These are phyloP conservation scores for Piper betle DNA, from an alignment of 164 flowering plant genomes.

Conservation along the genomic window DNA sequence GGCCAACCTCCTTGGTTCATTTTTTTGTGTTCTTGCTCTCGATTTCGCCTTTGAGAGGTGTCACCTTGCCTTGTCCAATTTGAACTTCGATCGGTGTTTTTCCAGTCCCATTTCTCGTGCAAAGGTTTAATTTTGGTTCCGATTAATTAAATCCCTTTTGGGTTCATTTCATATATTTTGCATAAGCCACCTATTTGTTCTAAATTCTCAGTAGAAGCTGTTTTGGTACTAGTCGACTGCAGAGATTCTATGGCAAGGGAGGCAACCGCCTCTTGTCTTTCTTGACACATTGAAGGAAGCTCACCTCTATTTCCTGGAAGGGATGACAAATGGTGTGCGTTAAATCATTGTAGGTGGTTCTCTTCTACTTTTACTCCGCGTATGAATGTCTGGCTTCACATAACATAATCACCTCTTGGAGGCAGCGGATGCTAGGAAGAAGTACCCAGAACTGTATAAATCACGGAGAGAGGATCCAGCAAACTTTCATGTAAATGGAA, in stretches of 20 bases:
- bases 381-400: conserved; percentile 8
- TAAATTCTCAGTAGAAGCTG: conserved; percentile 5
- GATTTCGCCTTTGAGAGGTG: too few species aligned
- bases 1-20: too few species aligned
- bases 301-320: conserved; percentile 62
- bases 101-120: conserved; percentile 77
- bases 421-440: conserved; percentile 73
- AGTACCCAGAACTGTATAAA: conserved; percentile 39
- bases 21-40: too few species aligned
- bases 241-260: conserved; percentile 55
- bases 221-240: conserved; percentile 51
- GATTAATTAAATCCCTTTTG: not conserved
- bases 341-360: not conserved
- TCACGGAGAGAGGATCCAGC: conserved; percentile 74
- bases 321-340: conserved; percentile 71
- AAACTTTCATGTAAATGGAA: conserved; percentile 44
- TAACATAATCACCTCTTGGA: conserved; percentile 40
- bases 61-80: conserved; percentile 32
- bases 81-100: conserved; percentile 52
- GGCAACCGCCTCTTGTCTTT: conserved; percentile 49
- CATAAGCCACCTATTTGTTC: not conserved
- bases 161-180: not conserved
- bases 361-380: conserved; percentile 1
- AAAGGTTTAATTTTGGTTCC: conserved; percentile 27
- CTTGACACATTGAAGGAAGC: conserved; percentile 72